Evolutionary conservation across 2,329 filamentous ascomycete genomes (phyloP).

Genomic region (Tolypocladium album): DNA sequence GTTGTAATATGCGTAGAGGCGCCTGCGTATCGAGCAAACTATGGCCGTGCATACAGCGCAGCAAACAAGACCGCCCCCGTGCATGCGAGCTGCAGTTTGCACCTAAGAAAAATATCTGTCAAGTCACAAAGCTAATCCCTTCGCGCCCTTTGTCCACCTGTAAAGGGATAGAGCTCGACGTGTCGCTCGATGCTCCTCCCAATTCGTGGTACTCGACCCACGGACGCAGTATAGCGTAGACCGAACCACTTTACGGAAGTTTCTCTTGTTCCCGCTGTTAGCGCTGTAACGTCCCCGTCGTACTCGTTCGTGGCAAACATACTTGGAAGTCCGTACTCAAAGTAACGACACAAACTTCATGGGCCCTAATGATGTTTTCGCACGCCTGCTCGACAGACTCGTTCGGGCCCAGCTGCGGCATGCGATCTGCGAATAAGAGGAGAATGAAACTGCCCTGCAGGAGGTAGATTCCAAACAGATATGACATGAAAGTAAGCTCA

Average conservation of each 20-base stretch:
- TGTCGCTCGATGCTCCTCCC: constrained; percentile 32
- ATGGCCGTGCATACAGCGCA: too few relatives aligned
- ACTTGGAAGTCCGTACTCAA: constrained; percentile 39
- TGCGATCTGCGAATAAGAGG: constrained; percentile 35
- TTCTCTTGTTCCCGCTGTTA: constrained; percentile 24
- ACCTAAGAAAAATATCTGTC: too few relatives aligned
- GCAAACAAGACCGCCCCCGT: too few relatives aligned
- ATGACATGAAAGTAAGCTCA: constrained; percentile 40
- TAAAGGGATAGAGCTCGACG: constrained; percentile 41
- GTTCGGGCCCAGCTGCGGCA: constrained; percentile 34
- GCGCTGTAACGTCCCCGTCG: neutral
- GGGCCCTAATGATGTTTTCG: constrained; percentile 37
- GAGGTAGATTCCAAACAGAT: constrained; percentile 40
- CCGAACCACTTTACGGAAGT: constrained; percentile 42
- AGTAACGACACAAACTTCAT: constrained; percentile 39
- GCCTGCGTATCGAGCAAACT: too few relatives aligned
- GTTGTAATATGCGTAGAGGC: too few relatives aligned
- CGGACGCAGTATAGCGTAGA: constrained; percentile 36
- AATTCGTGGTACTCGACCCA: constrained; percentile 25
- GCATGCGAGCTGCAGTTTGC: too few relatives aligned
- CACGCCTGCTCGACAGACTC: constrained; percentile 35
- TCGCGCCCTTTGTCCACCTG: constrained; percentile 33
- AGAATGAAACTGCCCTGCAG: constrained; percentile 39
- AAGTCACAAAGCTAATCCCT: constrained; percentile 19
- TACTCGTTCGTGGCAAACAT: constrained; percentile 1